A percentile compares a stretch with the other conserved stretches of the same genome.
Conservation (phyloP, 2,329 filamentous ascomycete species). For the Coccinonectria pachysandricola region DNA sequence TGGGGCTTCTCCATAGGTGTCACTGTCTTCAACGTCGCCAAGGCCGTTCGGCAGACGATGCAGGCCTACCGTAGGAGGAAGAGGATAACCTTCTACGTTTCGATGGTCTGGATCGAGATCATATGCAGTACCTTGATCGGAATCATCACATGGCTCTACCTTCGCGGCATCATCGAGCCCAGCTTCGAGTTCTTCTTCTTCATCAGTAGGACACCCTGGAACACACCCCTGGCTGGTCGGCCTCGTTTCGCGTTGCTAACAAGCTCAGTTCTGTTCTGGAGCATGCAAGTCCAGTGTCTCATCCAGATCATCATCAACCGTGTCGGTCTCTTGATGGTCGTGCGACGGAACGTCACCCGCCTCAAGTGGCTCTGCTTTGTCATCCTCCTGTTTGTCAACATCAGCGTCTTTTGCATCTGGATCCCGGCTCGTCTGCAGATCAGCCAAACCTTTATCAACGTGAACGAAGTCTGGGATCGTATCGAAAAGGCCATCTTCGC, state of each 20-base stretch:
- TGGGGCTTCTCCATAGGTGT: conserved; percentile 19
- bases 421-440: conserved; percentile 36
- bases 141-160: conserved; percentile 16
- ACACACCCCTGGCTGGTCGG: no score
- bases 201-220: conserved; percentile 18
- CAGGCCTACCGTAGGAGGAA: conserved; percentile 10
- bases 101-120: conserved; percentile 14
- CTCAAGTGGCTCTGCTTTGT: conserved; percentile 35
- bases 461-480: conserved; percentile 42
- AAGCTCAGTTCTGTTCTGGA: conserved; percentile 19
- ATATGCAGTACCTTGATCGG: conserved; percentile 17
- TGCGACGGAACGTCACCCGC: conserved; percentile 21
- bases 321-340: conserved; percentile 33
- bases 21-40: conserved; percentile 14
- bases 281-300: conserved; percentile 30
- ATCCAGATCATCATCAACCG: conserved; percentile 44
- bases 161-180: conserved; percentile 12
- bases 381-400: conserved; percentile 34
- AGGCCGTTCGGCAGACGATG: conserved; percentile 12
- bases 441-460: conserved; percentile 24
- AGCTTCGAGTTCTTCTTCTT: conserved; percentile 23
- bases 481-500: conserved; percentile 38
- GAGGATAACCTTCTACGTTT: conserved; percentile 12
- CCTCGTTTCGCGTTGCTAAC: conserved; percentile 3
- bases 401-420: conserved; percentile 41